Conservation (phyloP, 148 eudicot species). For the Dysphania ambrosioides region DNA sequence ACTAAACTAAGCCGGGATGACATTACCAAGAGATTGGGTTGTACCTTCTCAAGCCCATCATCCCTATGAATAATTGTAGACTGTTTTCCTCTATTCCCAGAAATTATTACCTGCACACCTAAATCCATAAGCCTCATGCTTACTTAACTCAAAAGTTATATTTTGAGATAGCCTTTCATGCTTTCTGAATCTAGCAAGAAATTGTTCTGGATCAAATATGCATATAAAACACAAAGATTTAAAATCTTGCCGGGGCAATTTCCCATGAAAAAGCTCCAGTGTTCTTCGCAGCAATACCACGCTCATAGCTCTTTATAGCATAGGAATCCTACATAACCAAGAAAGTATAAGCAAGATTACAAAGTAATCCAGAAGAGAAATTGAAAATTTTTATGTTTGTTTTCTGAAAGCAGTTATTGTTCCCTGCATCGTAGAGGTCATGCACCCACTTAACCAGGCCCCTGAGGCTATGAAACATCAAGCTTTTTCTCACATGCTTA, state of each 20-base stretch:
- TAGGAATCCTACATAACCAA: conserved; percentile 57
- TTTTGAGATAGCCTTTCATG: not conserved
- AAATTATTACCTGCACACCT: conserved; percentile 50
- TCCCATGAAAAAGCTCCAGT: conserved; percentile 91
- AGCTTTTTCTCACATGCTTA: not conserved
- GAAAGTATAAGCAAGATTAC: conserved; percentile 11
- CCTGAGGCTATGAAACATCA: too few relatives aligned
- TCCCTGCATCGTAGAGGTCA: not conserved
- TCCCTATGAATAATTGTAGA: conserved; percentile 57
- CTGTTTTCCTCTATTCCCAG: conserved; percentile 63
- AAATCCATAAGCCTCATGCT: not conserved
- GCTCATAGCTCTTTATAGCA: conserved; percentile 86
- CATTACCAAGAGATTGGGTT: conserved; percentile 5
- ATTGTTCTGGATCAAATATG: not conserved
- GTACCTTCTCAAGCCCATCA: conserved; percentile 76
- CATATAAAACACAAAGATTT: conserved; percentile 7
- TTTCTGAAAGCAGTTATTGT: not conserved
- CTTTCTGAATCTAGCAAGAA: conserved; percentile 1
- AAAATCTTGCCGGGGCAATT: conserved; percentile 67
- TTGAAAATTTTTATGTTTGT: not conserved
- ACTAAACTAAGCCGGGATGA: not conserved
- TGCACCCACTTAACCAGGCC: not conserved
- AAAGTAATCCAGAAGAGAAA: not conserved
- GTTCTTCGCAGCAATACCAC: conserved; percentile 77
- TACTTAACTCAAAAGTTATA: not conserved